phyloP scores from a whole-genome alignment of 805 yeast genomes.

The Candida boidinii region DNA sequence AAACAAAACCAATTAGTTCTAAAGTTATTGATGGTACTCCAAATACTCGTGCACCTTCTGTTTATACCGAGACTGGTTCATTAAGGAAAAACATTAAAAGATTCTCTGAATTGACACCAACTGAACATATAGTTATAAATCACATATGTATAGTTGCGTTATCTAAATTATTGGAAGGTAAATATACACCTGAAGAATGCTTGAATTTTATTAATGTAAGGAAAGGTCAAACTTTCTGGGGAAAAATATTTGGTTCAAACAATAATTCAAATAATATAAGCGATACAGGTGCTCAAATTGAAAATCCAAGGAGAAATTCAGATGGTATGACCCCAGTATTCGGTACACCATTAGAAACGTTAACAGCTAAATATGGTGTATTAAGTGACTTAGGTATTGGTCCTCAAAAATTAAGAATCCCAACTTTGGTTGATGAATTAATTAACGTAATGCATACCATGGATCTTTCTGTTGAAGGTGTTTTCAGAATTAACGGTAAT shows the following conservation, averaged over 20 bases:
- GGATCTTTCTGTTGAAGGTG: slow-evolving; percentile 94
- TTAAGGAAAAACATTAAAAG: slow-evolving; percentile 32
- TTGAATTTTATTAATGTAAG: slow-evolving; percentile 32
- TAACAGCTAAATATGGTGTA: slow-evolving; percentile 65
- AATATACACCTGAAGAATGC: slow-evolving; percentile 30
- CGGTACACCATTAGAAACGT: slow-evolving; percentile 64
- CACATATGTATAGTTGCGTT: slow-evolving; percentile 51
- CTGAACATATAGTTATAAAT: slow-evolving; percentile 50
- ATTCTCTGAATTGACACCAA: slow-evolving; percentile 53
- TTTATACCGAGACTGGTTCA: not conserved
- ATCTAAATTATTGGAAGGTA: slow-evolving; percentile 23
- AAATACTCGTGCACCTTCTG: not conserved
- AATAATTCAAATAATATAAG: not conserved
- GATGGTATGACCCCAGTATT: slow-evolving; percentile 41
- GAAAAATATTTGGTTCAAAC: slow-evolving; percentile 27
- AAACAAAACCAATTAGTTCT: slow-evolving; percentile 20
- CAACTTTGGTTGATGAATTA: slow-evolving; percentile 80
- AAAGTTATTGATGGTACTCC: slow-evolving; percentile 2
- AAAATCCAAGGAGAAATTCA: slow-evolving; percentile 4
- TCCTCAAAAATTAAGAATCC: slow-evolving; percentile 70
- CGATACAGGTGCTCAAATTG: too few species aligned
- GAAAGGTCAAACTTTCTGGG: slow-evolving; percentile 43
- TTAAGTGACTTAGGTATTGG: slow-evolving; percentile 84
- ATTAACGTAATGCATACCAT: slow-evolving; percentile 76
- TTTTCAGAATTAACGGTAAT: slow-evolving; percentile 93